phyloP scores from a whole-genome alignment of 208 protist genomes.

The Trypanosoma platydactyli region DNA sequence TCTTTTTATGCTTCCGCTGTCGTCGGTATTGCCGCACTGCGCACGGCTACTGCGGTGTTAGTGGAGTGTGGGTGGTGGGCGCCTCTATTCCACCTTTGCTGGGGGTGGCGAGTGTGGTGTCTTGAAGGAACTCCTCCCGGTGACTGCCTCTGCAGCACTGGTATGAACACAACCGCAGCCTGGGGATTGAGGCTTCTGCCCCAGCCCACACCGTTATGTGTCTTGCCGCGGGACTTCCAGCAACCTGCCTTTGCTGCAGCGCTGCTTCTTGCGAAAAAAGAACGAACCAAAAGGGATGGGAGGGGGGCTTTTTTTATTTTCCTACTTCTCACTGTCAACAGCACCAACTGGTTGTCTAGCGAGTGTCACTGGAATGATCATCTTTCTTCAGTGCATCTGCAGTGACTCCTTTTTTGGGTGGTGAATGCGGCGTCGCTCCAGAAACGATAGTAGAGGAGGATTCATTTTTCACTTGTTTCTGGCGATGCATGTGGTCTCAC shows the following conservation, averaged over 20 bases:
- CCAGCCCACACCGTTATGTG: background rate
- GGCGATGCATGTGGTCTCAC: background rate
- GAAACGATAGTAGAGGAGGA: too few relatives aligned
- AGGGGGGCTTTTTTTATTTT: too few relatives aligned
- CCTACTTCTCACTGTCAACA: slow-evolving; percentile 1
- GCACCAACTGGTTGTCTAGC: slow-evolving; percentile 15
- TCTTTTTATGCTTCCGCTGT: too few relatives aligned
- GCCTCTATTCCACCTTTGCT: background rate
- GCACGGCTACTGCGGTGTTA: background rate
- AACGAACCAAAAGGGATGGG: background rate
- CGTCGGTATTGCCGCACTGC: background rate
- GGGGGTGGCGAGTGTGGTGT: background rate
- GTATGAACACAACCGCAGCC: slow-evolving; percentile 1
- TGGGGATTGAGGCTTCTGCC: background rate
- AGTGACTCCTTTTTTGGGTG: background rate
- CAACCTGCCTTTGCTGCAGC: background rate
- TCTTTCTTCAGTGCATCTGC: background rate
- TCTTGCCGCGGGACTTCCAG: too few relatives aligned
- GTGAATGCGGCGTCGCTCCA: too few relatives aligned
- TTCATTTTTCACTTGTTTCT: background rate
- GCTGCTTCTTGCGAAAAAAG: slow-evolving; percentile 16
- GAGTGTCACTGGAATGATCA: slow-evolving; percentile 3
- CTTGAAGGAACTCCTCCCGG: background rate
- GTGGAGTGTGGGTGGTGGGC: background rate
- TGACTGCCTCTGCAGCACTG: background rate